phyloP scores from a whole-genome alignment of 2,329 filamentous ascomycete genomes.

The Trichothecium sympodiale region DNA sequence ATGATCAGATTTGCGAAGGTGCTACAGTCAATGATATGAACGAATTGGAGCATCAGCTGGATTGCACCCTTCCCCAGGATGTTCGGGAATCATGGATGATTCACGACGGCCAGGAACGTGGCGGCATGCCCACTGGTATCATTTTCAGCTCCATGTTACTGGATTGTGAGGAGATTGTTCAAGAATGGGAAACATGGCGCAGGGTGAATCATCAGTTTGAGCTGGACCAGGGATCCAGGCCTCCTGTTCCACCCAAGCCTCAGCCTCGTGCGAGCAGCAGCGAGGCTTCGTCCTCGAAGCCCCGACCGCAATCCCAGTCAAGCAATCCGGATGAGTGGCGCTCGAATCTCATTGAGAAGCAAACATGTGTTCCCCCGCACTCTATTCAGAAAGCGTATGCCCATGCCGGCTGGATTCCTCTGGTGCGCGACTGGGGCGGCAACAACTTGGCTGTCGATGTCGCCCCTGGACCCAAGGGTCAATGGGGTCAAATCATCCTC shows the following conservation, averaged over 20 bases:
- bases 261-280: constrained; percentile 55
- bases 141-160: constrained; percentile 92
- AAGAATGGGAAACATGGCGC: constrained; percentile 96
- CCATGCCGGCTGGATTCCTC: constrained; percentile 88
- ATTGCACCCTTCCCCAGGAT: constrained; percentile 87
- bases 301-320: constrained; percentile 34
- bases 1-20: constrained; percentile 84
- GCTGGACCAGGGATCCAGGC: constrained; percentile 32
- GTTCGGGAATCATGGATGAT: constrained; percentile 82
- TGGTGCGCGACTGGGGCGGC: constrained; percentile 95
- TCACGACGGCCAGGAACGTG: constrained; percentile 95
- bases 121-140: constrained; percentile 80
- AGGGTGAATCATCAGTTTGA: constrained; percentile 87
- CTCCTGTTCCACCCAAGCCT: constrained; percentile 46
- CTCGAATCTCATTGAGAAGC: constrained; percentile 70
- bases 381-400: constrained; percentile 88
- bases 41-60: constrained; percentile 89
- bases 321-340: constrained; percentile 60
- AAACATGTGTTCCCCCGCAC: constrained; percentile 79
- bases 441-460: constrained; percentile 94
- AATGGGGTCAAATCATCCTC: constrained; percentile 93
- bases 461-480: constrained; percentile 77
- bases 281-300: constrained; percentile 59
- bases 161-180: constrained; percentile 95
- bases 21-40: constrained; percentile 92